These are phyloP conservation scores for Globisporangium parvum DNA, from an alignment of 352 stramenopile species.

Conservation along the genomic window DNA sequence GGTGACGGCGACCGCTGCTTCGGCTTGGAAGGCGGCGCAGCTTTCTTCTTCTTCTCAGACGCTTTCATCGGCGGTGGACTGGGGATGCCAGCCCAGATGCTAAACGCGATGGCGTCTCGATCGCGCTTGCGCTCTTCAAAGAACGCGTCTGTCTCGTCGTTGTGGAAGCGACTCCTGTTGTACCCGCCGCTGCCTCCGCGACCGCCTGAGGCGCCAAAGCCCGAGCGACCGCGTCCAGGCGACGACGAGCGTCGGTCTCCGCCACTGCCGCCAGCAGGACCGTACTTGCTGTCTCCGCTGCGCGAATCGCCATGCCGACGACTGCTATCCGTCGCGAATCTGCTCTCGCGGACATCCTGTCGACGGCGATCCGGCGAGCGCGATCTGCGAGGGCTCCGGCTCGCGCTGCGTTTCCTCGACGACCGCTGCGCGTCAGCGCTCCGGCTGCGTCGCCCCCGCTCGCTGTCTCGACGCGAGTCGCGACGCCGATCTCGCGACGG, in stretches of 20 bases:
- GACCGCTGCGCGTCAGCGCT: constrained; percentile 17
- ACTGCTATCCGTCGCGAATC: neutral
- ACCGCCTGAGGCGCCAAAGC: constrained; percentile 9
- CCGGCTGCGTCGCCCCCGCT: constrained; percentile 17
- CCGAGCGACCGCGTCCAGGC: constrained; percentile 11
- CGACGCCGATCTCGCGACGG: constrained; percentile 9
- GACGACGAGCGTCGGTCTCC: neutral
- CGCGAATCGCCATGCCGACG: constrained; percentile 1
- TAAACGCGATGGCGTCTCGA: constrained; percentile 52
- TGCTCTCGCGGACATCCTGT: constrained; percentile 1
- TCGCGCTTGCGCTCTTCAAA: constrained; percentile 70
- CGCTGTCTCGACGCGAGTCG: neutral
- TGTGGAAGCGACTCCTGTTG: constrained; percentile 21
- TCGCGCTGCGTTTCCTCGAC: constrained; percentile 15
- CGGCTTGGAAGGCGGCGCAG: constrained; percentile 17
- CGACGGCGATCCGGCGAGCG: constrained; percentile 11
- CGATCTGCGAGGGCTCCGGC: constrained; percentile 10
- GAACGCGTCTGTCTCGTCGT: constrained; percentile 51
- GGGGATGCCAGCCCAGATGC: constrained; percentile 69
- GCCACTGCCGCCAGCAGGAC: constrained; percentile 2
- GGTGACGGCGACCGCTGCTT: constrained; percentile 25
- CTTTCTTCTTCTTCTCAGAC: constrained; percentile 47
- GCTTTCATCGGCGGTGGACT: constrained; percentile 54
- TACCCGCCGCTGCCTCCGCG: constrained; percentile 7
- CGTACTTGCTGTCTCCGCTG: constrained; percentile 11